These are phyloP conservation scores for Boletellus sp. DNA, from an alignment of 1,284 basidiomycete genomes.

Conservation along the genomic window DNA sequence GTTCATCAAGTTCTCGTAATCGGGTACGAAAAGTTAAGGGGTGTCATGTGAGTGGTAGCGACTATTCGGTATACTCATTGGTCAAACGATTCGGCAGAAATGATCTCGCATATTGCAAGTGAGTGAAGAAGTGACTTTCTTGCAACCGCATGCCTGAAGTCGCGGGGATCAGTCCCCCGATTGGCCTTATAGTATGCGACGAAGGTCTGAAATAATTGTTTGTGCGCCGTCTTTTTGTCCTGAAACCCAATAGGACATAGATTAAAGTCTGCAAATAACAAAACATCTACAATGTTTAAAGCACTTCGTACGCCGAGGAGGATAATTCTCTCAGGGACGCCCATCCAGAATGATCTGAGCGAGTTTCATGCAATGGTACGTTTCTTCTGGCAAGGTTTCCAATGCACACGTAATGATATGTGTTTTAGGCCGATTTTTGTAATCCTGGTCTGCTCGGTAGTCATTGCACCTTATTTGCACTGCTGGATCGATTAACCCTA, in stretches of 20 bases:
- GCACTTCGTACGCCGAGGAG: constrained; percentile 70
- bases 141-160: constrained; percentile 1
- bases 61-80: background rate
- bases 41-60: constrained; percentile 58
- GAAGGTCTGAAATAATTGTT: constrained; percentile 56
- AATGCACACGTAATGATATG: background rate
- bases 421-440: constrained; percentile 79
- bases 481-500: background rate
- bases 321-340: constrained; percentile 93
- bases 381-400: constrained; percentile 3
- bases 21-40: constrained; percentile 89
- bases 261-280: constrained; percentile 89
- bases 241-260: constrained; percentile 67
- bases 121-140: constrained; percentile 21
- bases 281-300: constrained; percentile 89
- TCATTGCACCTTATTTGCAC: constrained; percentile 13
- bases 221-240: background rate
- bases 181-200: constrained; percentile 94
- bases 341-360: constrained; percentile 93
- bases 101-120: constrained; percentile 65
- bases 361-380: constrained; percentile 95
- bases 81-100: constrained; percentile 37
- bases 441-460: constrained; percentile 85
- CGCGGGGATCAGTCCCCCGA: constrained; percentile 59
- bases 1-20: constrained; percentile 88